phyloP scores from a whole-genome alignment of 225 moss, liverwort and hornwort genomes.

The Physcomitrellopsis africana region DNA sequence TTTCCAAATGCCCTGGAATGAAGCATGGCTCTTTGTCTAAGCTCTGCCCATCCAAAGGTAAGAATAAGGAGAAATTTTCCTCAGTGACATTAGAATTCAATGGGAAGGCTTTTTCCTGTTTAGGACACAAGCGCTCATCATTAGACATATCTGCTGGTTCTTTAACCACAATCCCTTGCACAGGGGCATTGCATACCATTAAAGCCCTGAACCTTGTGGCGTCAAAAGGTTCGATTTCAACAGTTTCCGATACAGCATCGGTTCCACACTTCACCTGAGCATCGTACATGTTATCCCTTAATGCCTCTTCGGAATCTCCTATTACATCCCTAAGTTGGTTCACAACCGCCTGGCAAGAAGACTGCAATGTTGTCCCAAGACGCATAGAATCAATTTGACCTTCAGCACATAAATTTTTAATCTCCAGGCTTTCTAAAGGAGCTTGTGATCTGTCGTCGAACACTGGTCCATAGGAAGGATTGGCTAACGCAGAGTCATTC shows the following conservation, averaged over 20 bases:
- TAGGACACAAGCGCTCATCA: not conserved
- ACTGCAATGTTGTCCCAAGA: slow-evolving; percentile 16
- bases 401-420: slow-evolving; percentile 10
- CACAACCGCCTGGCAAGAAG: slow-evolving; percentile 16
- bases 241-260: not conserved
- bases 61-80: not conserved
- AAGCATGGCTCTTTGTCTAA: not conserved
- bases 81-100: not conserved
- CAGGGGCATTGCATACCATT: not conserved
- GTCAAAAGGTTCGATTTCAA: not conserved
- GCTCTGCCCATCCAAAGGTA: not conserved
- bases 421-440: slow-evolving; percentile 15
- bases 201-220: not conserved
- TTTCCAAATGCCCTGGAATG: not conserved
- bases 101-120: not conserved
- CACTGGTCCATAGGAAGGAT: slow-evolving; percentile 11
- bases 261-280: not conserved
- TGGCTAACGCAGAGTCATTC: not conserved
- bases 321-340: slow-evolving; percentile 16
- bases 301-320: slow-evolving; percentile 4
- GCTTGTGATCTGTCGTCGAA: slow-evolving; percentile 4
- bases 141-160: not conserved
- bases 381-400: not conserved
- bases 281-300: slow-evolving; percentile 4
- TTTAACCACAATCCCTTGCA: not conserved